Percentiles rank a stretch among this genome's conserved stretches.
phyloP scores from a whole-genome alignment of 495 filamentous ascomycete species.

The Chaetomium fimeti region DNA sequence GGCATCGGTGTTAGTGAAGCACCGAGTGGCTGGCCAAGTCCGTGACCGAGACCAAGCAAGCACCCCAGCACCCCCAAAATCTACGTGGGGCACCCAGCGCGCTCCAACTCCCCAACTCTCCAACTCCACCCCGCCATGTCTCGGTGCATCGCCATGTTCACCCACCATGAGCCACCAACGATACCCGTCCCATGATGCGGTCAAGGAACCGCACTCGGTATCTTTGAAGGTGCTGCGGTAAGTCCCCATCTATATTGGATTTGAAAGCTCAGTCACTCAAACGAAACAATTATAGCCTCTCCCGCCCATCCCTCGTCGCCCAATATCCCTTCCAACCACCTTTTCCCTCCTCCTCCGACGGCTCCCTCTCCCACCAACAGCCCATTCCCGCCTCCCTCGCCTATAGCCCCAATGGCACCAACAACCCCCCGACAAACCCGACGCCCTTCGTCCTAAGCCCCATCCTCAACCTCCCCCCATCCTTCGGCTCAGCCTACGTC shows the following conservation, averaged over 20 bases:
- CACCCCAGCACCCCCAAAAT: not conserved
- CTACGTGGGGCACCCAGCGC: not conserved
- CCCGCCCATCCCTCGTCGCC: conserved; percentile 53
- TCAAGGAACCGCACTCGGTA: conserved; percentile 78
- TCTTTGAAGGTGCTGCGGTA: conserved; percentile 80
- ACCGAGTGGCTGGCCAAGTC: too few species aligned
- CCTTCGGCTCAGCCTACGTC: conserved; percentile 92
- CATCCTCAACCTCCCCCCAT: conserved; percentile 82
- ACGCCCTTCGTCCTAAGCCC: conserved; percentile 51
- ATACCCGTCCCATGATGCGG: conserved; percentile 54
- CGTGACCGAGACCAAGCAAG: too few species aligned
- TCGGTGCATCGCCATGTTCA: not conserved
- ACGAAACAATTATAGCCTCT: conserved; percentile 40
- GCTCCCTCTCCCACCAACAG: conserved; percentile 17
- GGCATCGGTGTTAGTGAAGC: too few species aligned
- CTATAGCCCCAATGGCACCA: conserved; percentile 36
- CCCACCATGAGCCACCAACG: conserved; percentile 52
- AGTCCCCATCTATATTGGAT: conserved; percentile 3
- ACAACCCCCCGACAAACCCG: conserved; percentile 35
- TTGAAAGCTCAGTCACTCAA: conserved; percentile 7
- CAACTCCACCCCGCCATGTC: not conserved
- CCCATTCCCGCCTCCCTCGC: conserved; percentile 49
- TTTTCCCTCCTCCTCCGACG: conserved; percentile 17
- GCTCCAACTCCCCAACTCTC: not conserved
- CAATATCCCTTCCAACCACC: conserved; percentile 48